Conservation (phyloP, 108 stramenopile species). For the Conticribra guillardii region DNA sequence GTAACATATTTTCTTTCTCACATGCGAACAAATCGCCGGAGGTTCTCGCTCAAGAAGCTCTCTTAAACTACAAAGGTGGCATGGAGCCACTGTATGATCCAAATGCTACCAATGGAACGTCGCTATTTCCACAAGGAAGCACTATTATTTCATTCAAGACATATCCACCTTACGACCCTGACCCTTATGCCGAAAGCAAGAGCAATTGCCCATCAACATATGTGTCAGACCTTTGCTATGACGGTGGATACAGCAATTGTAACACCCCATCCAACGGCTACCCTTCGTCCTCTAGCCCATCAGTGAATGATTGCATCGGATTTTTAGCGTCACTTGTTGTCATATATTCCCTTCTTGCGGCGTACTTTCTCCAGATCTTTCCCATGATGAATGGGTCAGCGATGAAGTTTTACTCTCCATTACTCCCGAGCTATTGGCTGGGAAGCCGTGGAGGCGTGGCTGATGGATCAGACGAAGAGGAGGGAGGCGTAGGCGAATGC, state of each 20-base stretch:
- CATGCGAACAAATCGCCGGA: conserved; percentile 51
- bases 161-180: background rate
- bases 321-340: conserved; percentile 41
- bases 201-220: conserved; percentile 32
- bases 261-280: conserved; percentile 10
- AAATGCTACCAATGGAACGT: conserved; percentile 30
- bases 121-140: conserved; percentile 34
- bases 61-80: conserved; percentile 26
- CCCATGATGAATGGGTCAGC: conserved; percentile 58
- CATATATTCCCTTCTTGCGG: conserved; percentile 51
- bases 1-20: conserved; percentile 35
- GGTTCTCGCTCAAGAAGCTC: conserved; percentile 36
- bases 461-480: no score
- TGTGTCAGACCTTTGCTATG: conserved; percentile 21
- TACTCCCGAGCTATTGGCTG: conserved; percentile 53
- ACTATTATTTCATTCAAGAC: conserved; percentile 6
- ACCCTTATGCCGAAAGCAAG: no score
- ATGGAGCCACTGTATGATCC: conserved; percentile 23
- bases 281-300: conserved; percentile 41
- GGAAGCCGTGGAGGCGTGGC: conserved; percentile 1
- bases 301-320: conserved; percentile 47
- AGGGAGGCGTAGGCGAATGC: no score
- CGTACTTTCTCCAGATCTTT: conserved; percentile 51
- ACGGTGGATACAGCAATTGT: conserved; percentile 10
- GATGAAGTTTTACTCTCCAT: conserved; percentile 46